phyloP scores from a whole-genome alignment of 1,139 yeast genomes.

The Pneumocystis canis region DNA sequence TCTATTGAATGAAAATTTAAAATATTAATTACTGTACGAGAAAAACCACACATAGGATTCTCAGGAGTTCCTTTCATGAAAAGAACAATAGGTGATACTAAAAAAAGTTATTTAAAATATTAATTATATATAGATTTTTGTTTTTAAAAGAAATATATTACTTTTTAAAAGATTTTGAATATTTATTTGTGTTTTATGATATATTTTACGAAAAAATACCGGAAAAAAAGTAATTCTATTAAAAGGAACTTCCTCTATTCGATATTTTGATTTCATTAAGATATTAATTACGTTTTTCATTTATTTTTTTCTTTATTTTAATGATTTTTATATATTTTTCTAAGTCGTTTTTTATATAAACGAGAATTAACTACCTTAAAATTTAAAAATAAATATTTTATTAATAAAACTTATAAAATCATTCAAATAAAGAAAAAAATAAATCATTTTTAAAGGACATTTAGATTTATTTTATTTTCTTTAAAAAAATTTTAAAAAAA shows the following conservation, averaged over 20 bases:
- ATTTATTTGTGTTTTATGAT: background rate
- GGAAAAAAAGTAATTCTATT: background rate
- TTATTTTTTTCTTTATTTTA: no score
- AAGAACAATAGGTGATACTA: conserved; percentile 55
- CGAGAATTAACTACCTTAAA: no score
- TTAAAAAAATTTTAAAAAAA: background rate
- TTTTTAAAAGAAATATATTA: background rate
- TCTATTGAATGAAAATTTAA: conserved; percentile 96
- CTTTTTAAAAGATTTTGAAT: background rate
- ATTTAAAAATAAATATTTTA: no score
- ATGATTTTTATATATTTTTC: no score
- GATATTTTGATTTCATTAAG: background rate
- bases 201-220: background rate
- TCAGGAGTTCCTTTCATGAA: conserved; percentile 97
- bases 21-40: conserved; percentile 83
- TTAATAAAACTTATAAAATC: no score
- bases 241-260: background rate
- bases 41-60: conserved; percentile 95
- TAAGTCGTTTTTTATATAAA: no score
- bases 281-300: background rate
- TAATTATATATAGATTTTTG: no score
- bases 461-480: background rate
- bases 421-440: no score
- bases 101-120: no score
- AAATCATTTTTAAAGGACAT: no score